A percentile compares a stretch with the other conserved stretches of the same genome.
These are phyloP conservation scores for Nicotiana sylvestris DNA, from an alignment of 257 asterid species.

Conservation along the genomic window DNA sequence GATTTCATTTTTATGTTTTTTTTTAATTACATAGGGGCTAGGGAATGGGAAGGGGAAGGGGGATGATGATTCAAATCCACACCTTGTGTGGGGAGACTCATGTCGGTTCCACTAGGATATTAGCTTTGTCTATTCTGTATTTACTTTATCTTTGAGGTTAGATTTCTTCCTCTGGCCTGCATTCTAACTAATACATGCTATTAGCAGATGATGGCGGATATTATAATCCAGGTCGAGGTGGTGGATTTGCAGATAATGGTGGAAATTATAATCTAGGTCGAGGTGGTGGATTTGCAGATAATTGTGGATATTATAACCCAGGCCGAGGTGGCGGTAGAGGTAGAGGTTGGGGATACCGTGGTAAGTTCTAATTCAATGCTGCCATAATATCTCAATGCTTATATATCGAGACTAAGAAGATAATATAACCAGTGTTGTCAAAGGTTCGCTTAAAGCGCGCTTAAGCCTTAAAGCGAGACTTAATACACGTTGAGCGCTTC, in stretches of 20 bases:
- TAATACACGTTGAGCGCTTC: too few species aligned
- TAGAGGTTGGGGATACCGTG: conserved; percentile 49
- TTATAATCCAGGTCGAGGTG: conserved; percentile 16
- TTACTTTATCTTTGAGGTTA: neutral
- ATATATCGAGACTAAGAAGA: neutral
- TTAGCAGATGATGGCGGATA: conserved; percentile 4
- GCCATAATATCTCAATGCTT: neutral
- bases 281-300: neutral
- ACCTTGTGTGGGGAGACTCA: neutral
- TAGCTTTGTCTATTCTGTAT: neutral
- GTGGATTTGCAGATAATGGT: conserved; percentile 28
- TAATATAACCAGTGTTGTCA: too few species aligned
- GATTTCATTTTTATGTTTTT: neutral
- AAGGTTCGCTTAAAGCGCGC: too few species aligned
- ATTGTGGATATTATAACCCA: neutral
- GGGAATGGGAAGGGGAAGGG: neutral
- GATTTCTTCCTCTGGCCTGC: neutral
- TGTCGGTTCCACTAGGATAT: neutral
- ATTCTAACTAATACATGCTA: neutral
- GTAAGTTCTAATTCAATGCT: conserved; percentile 20
- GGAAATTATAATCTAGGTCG: neutral
- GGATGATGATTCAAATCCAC: neutral
- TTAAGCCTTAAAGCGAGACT: too few species aligned
- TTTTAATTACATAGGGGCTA: neutral
- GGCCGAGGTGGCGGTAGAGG: conserved; percentile 35